phyloP scores from a whole-genome alignment of 1,139 yeast genomes.

The Pichia sp. region DNA sequence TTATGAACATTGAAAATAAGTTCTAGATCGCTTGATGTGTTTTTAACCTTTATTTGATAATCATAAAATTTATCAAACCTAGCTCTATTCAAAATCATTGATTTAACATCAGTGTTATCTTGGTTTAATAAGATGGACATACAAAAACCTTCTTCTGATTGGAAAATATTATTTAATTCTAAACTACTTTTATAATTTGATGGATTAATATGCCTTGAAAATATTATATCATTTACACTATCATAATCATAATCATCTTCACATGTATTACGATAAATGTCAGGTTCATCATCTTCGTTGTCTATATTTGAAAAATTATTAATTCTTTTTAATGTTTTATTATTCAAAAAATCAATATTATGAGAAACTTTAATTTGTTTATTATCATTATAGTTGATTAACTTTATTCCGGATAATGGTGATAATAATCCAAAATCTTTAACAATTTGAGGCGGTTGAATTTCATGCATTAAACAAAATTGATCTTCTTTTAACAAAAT shows the following conservation, averaged over 20 bases:
- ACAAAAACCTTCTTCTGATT: conserved; percentile 9
- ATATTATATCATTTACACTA: background rate
- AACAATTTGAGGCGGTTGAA: conserved; percentile 40
- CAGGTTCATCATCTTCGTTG: background rate
- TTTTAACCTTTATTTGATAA: conserved; percentile 23
- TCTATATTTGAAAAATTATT: background rate
- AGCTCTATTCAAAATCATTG: conserved; percentile 15
- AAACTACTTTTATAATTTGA: background rate
- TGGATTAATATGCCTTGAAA: conserved; percentile 2
- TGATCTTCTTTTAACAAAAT: conserved; percentile 50
- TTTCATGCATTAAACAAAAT: conserved; percentile 46
- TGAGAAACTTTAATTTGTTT: background rate
- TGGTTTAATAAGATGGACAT: background rate
- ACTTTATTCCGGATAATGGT: conserved; percentile 29
- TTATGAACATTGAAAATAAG: conserved; percentile 21
- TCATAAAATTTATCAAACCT: conserved; percentile 27
- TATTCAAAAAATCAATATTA: background rate
- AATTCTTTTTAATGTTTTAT: conserved; percentile 1
- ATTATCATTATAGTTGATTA: conserved; percentile 3
- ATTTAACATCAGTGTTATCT: too few species aligned
- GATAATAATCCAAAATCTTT: conserved; percentile 48
- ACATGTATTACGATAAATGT: background rate
- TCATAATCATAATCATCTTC: conserved; percentile 3
- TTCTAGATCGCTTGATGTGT: conserved; percentile 8
- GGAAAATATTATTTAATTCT: conserved; percentile 15